A percentile compares a stretch with the other conserved stretches of the same genome.
phyloP scores from a whole-genome alignment of 75 land plant genomes.

The Cryptomeria japonica region DNA sequence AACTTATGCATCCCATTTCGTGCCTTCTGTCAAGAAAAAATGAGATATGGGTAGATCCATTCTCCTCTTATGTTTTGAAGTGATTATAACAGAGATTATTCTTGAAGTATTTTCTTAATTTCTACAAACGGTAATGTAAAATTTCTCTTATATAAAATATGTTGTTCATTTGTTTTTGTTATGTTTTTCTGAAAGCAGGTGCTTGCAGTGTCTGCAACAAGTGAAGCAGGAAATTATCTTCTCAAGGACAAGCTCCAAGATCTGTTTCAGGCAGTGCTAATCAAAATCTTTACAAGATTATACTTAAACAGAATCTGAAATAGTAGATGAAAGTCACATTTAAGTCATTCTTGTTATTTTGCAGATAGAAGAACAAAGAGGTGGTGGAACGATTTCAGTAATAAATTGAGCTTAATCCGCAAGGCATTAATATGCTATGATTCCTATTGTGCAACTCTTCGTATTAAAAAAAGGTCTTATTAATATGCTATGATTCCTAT shows the following conservation, averaged over 20 bases:
- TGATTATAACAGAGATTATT: not conserved
- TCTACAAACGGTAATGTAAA: no score
- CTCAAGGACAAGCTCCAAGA: slow-evolving; percentile 69
- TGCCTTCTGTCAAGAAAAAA: slow-evolving; percentile 45
- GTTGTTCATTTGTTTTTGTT: no score
- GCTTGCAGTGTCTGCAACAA: slow-evolving; percentile 55
- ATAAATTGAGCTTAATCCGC: slow-evolving; percentile 4
- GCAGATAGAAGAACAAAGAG: slow-evolving; percentile 58
- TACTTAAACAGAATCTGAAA: no score
- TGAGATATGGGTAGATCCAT: slow-evolving; percentile 53
- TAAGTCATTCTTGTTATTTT: not conserved
- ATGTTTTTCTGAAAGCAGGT: slow-evolving; percentile 60
- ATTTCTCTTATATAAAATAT: no score
- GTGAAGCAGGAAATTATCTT: slow-evolving; percentile 61
- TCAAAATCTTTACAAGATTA: not conserved
- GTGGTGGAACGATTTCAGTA: slow-evolving; percentile 60
- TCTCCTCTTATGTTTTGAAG: not conserved
- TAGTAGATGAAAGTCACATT: not conserved
- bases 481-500: no score
- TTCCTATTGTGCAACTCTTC: no score
- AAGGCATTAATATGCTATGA: not conserved
- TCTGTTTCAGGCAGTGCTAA: slow-evolving; percentile 44
- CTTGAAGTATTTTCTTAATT: not conserved
- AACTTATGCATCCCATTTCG: slow-evolving; percentile 58
- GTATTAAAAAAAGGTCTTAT: no score